Evolutionary conservation across 176 grass and related monocot genomes (phyloP), one percentile per base, ranked within the genome.

Genomic region (Themeda triandra): DNA sequence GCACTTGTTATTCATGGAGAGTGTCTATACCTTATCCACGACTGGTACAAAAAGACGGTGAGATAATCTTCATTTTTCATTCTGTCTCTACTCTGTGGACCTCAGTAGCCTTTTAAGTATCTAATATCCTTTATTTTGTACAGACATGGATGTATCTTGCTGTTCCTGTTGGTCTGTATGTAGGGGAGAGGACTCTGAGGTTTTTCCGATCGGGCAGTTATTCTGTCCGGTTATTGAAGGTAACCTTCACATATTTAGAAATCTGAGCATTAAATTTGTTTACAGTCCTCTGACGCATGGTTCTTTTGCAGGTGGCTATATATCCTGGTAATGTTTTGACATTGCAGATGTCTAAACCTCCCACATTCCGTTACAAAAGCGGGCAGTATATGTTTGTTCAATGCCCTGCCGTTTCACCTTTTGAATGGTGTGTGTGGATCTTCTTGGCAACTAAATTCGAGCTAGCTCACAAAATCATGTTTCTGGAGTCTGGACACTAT

Each of bases 101-200:
- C 66, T 36, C 33, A 39, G 63, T 54, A 78, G 25, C 37, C 56
- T 27, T 44, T 25, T 85, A 71, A 60, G 40, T 51, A 67, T 63
- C 33, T 53, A 86, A 66, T 77, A 66, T 60, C 39, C 67, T 31
- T 76, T 69, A 67, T 83, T 77, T 77, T 29, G n/a, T 65, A 58
- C 90, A 99, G 97, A 96, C 97, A 76, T 99, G 97, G 97, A 99
- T 99, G 97, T 99, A 96, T 88, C 84, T 99, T 86, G 79, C 91
- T 13, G 88, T 92, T 49, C 97, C 97, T 35, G 77, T 99, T 91
- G 87, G 87, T 69, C 80, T 99, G 60, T 99, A 96, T 76, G 89
- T 84, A 42, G 97, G 92, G 59, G 97, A 99, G 78, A 92, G 97
- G 66, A 92, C 84, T 32, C 90, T 99, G 48, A 96, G 97, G 80